Base-by-base conservation (phyloP, 148 eudicot genomes). In the Nyssa sinensis region DNA sequence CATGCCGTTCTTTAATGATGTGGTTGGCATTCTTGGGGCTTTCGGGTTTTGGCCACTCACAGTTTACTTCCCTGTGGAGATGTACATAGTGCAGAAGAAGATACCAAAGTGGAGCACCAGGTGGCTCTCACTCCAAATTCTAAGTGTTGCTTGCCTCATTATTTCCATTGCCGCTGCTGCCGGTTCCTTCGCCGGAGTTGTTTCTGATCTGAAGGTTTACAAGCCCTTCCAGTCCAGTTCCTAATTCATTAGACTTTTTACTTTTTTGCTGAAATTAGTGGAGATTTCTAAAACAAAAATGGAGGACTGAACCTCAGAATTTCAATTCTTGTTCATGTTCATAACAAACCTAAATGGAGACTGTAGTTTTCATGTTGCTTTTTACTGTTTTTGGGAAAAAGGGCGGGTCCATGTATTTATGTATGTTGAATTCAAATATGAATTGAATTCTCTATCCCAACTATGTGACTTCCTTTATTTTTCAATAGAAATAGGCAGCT, bases 1-100 rank as follows among this genome's bases (percentile, higher is more conserved):
- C 51, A 41, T 86, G 64, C 87, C 90, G 5, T 86, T 86, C 77
- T 87, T 87, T 77, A 87, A 82, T 21, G 86, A 84, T 32, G 90
- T 87, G 5, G 90, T 82, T 53, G 90, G 88, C 4, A 64, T 87
- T 23, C 85, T 87, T 17, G 88, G 90, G 7, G 90, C 88, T 1
- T 69, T 87, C n/a, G 90, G 90, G 63, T 87, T 87, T 68, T 87
- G 90, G 90, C 90, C 88, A 19, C 75, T 87, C 79, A 87, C 90
- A 0, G 90, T n/a, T n/a, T n/a, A n/a, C n/a, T n/a, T n/a, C n/a
- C n/a, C n/a, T n/a, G n/a, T n/a, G n/a, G n/a, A n/a, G 76, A 84
- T 87, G 90, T 87, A 87, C 75, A 87, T 87, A 5, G 57, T 62
- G 0, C 90, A 87, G 28, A 87, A 78, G 66, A 84, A 76, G 77